phyloP scores from a whole-genome alignment of 2,329 filamentous ascomycete genomes.

The Atkinsonella hypoxylon region DNA sequence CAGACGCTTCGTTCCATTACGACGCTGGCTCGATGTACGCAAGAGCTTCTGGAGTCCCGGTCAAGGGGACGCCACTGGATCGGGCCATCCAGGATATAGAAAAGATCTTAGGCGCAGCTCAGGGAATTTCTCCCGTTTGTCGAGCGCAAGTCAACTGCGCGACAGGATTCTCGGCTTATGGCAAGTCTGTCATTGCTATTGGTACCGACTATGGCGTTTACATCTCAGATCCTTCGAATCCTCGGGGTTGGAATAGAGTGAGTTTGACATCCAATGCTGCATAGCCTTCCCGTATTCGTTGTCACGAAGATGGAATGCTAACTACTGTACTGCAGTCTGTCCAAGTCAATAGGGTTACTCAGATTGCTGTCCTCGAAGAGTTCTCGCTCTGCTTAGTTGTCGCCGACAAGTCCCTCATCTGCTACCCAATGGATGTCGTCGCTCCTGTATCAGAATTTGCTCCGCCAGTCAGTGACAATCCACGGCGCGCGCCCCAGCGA shows the following conservation, averaged over 20 bases:
- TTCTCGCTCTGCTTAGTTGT: constrained; percentile 89
- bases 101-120: constrained; percentile 56
- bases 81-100: constrained; percentile 85
- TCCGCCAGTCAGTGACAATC: constrained; percentile 54
- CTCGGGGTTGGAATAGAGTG: constrained; percentile 83
- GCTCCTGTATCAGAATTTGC: constrained; percentile 50
- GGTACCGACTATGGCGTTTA: constrained; percentile 93
- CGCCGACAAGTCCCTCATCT: constrained; percentile 80
- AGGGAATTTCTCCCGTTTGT: constrained; percentile 66
- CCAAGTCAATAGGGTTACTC: constrained; percentile 64
- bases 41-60: constrained; percentile 56
- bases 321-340: constrained; percentile 47
- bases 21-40: constrained; percentile 49
- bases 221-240: constrained; percentile 77
- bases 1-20: constrained; percentile 82
- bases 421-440: constrained; percentile 85
- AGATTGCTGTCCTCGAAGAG: constrained; percentile 89
- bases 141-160: constrained; percentile 85
- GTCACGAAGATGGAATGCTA: not conserved
- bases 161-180: constrained; percentile 74
- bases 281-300: too few relatives aligned
- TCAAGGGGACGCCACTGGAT: constrained; percentile 84
- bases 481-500: constrained; percentile 79
- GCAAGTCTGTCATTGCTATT: constrained; percentile 80
- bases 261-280: constrained; percentile 17